Conservation (phyloP, 495 filamentous ascomycete genomes). For the Chlorociboria aeruginascens region DNA sequence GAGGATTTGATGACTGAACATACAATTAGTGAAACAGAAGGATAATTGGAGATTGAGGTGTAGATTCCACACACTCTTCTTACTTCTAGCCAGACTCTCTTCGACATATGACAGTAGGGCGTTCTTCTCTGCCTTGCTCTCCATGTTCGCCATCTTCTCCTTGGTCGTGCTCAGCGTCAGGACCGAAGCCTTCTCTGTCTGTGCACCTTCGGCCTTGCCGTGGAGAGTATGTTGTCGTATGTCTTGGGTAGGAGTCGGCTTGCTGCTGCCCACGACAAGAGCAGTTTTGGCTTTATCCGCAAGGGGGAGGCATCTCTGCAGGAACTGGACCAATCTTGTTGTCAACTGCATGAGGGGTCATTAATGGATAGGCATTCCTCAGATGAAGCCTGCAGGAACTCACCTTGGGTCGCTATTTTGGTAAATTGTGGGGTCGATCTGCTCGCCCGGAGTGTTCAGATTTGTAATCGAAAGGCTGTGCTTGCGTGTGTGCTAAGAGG, state of each 20-base stretch:
- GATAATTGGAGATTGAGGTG: too few relatives aligned
- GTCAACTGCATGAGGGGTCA: too few relatives aligned
- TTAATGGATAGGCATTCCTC: too few relatives aligned
- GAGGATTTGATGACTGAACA: too few relatives aligned
- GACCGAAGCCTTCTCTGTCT: constrained; percentile 10
- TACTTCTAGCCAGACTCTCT: constrained; percentile 28
- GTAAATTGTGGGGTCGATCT: constrained; percentile 31
- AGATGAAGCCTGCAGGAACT: too few relatives aligned
- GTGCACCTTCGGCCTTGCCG: too few relatives aligned
- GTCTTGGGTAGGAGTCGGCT: too few relatives aligned
- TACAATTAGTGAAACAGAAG: neutral
- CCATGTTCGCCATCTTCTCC: constrained; percentile 25
- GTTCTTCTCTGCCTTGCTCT: constrained; percentile 22
- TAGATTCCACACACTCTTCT: constrained; percentile 23
- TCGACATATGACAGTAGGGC: constrained; percentile 27
- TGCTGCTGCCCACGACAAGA: too few relatives aligned
- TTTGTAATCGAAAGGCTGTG: constrained; percentile 26
- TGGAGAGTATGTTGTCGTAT: too few relatives aligned
- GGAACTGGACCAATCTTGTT: too few relatives aligned
- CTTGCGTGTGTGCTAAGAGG: constrained; percentile 18
- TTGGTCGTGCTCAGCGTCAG: constrained; percentile 20
- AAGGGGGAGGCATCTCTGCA: too few relatives aligned
- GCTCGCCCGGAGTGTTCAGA: constrained; percentile 26
- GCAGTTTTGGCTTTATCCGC: too few relatives aligned
- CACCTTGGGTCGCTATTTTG: constrained; percentile 37